These are phyloP conservation scores for Lasiodiplodia sp. DNA, from an alignment of 2,329 filamentous ascomycete species.

Conservation along the genomic window DNA sequence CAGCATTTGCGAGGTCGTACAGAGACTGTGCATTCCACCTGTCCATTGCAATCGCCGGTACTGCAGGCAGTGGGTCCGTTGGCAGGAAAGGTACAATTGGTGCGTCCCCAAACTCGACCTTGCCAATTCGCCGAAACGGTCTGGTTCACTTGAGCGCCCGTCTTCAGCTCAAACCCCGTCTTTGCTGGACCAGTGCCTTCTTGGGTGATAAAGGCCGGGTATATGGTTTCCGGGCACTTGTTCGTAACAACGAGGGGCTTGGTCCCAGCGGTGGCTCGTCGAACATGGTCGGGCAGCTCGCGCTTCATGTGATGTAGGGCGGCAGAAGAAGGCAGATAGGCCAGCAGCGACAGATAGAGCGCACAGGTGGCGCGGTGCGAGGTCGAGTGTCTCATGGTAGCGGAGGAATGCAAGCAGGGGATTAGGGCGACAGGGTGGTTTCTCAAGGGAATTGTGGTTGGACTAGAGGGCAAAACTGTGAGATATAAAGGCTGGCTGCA, in stretches of 20 bases:
- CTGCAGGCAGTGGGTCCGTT: slow-evolving; percentile 66
- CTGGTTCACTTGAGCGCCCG: slow-evolving; percentile 66
- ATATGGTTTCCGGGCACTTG: slow-evolving; percentile 73
- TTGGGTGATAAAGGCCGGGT: slow-evolving; percentile 79
- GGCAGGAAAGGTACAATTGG: slow-evolving; percentile 76
- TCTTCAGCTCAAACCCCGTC: slow-evolving; percentile 72
- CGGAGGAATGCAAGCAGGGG: slow-evolving; percentile 2
- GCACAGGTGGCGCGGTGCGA: slow-evolving; percentile 5
- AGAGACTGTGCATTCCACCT: slow-evolving; percentile 72
- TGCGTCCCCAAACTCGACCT: slow-evolving; percentile 82
- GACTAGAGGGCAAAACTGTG: background rate
- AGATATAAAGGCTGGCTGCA: slow-evolving; percentile 21
- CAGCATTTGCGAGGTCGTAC: slow-evolving; percentile 57
- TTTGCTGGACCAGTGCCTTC: slow-evolving; percentile 71
- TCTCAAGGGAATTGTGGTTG: slow-evolving; percentile 8
- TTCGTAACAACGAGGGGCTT: slow-evolving; percentile 73
- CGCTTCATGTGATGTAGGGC: slow-evolving; percentile 43
- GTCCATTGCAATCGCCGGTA: slow-evolving; percentile 79
- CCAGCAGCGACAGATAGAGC: slow-evolving; percentile 11
- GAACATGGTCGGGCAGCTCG: slow-evolving; percentile 30
- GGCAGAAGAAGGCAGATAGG: slow-evolving; percentile 11
- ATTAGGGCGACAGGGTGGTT: slow-evolving; percentile 4
- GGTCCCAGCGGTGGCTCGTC: slow-evolving; percentile 8
- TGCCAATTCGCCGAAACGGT: slow-evolving; percentile 78
- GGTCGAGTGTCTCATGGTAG: slow-evolving; percentile 7